Percentiles rank a stretch among this genome's conserved stretches.
These are phyloP conservation scores for Tetracladium maxilliforme DNA, from an alignment of 2,329 filamentous ascomycete species.

Conservation along the genomic window DNA sequence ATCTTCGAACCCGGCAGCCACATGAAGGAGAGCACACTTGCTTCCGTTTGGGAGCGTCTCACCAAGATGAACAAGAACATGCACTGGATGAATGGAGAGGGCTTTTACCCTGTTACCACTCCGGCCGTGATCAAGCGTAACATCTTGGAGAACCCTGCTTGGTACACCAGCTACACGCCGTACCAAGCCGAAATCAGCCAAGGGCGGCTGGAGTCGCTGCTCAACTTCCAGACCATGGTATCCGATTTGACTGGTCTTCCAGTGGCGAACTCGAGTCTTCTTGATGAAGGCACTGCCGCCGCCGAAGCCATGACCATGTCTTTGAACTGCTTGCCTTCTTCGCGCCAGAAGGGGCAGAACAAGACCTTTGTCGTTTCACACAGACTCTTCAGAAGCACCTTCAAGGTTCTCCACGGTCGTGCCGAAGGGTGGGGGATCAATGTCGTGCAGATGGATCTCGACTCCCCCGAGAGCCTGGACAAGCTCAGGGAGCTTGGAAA, in stretches of 20 bases:
- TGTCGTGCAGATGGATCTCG: no score
- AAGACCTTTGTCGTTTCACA: slow-evolving; percentile 79
- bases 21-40: no score
- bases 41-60: no score
- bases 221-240: slow-evolving; percentile 94
- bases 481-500: slow-evolving; percentile 62
- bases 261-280: slow-evolving; percentile 78
- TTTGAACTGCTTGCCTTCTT: slow-evolving; percentile 55
- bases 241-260: slow-evolving; percentile 75
- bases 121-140: slow-evolving; percentile 89
- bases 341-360: slow-evolving; percentile 56
- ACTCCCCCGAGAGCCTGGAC: slow-evolving; percentile 57
- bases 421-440: slow-evolving; percentile 85
- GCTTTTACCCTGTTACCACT: slow-evolving; percentile 77
- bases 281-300: slow-evolving; percentile 85
- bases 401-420: slow-evolving; percentile 69
- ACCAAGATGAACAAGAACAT: slow-evolving; percentile 45
- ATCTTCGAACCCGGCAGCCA: slow-evolving; percentile 15
- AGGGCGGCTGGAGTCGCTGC: slow-evolving; percentile 75
- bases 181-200: slow-evolving; percentile 98
- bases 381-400: slow-evolving; percentile 71
- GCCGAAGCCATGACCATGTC: slow-evolving; percentile 95
- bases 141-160: slow-evolving; percentile 80
- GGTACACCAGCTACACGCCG: slow-evolving; percentile 97
- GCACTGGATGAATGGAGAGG: slow-evolving; percentile 65